Evolutionary conservation across 2,329 filamentous ascomycete genomes (phyloP).

Genomic region (Talaromyces sp.): DNA sequence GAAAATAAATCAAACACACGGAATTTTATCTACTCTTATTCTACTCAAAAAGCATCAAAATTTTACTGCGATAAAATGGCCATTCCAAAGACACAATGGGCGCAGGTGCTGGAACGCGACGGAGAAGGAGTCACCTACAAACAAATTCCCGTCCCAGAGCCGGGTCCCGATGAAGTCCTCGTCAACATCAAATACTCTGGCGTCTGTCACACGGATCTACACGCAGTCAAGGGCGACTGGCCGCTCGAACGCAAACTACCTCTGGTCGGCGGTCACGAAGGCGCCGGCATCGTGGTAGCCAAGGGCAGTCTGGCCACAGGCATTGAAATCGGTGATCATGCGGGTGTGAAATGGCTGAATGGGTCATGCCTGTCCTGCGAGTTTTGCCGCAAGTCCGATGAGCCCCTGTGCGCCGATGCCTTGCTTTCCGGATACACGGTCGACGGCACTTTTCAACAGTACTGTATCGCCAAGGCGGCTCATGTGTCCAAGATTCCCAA

Average conservation of each 20-base stretch:
- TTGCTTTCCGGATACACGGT: conserved; percentile 85
- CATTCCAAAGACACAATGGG: conserved; percentile 83
- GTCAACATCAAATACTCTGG: conserved; percentile 87
- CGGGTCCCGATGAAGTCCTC: conserved; percentile 84
- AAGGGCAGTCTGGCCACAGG: conserved; percentile 72
- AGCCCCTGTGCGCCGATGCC: conserved; percentile 73
- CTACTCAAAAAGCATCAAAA: too few relatives aligned
- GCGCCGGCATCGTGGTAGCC: conserved; percentile 78
- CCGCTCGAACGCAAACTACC: conserved; percentile 76
- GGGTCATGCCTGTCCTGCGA: conserved; percentile 76
- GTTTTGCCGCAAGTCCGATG: conserved; percentile 76
- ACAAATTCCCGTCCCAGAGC: conserved; percentile 70
- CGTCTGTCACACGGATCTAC: conserved; percentile 83
- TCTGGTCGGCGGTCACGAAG: conserved; percentile 74
- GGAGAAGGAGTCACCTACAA: conserved; percentile 51
- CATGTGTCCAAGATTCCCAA: conserved; percentile 80
- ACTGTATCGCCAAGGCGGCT: conserved; percentile 77
- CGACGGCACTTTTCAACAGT: conserved; percentile 90
- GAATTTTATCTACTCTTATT: too few relatives aligned
- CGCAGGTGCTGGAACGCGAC: conserved; percentile 81
- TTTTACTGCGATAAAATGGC: conserved; percentile 18
- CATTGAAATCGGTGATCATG: conserved; percentile 75
- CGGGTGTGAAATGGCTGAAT: conserved; percentile 89
- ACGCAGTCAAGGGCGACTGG: conserved; percentile 86
- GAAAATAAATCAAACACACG: background rate